Conservation (phyloP, 192 early-diverging fungal genomes). For the Backusella australiensis region DNA sequence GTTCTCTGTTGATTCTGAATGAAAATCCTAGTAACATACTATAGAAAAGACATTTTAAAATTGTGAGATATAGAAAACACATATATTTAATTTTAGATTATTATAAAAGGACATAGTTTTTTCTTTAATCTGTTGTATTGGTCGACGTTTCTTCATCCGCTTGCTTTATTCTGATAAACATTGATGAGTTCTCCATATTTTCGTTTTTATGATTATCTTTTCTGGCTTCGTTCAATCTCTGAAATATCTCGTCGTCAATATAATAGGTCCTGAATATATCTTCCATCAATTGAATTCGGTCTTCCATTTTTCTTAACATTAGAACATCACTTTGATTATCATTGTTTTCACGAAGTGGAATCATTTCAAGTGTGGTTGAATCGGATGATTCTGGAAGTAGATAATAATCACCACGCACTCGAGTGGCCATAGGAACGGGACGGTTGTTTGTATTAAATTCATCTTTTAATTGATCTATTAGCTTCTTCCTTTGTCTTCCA, state of each 20-base stretch:
- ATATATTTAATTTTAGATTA: no score
- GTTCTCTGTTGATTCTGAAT: no score
- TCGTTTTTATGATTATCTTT: background rate
- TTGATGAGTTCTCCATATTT: no score
- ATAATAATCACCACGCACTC: background rate
- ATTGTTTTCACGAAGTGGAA: background rate
- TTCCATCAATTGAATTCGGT: conserved; percentile 19
- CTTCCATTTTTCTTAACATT: conserved; percentile 6
- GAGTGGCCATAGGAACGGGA: conserved; percentile 11
- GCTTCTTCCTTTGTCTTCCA: background rate
- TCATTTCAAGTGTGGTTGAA: background rate
- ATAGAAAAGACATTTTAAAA: no score
- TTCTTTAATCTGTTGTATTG: no score
- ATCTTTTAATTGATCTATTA: background rate
- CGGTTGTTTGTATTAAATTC: background rate
- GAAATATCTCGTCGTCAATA: conserved; percentile 11
- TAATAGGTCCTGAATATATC: conserved; percentile 13
- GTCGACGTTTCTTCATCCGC: no score
- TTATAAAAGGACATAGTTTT: no score
- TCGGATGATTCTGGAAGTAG: background rate
- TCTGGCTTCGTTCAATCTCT: background rate
- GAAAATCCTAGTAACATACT: no score
- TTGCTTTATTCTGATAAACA: no score
- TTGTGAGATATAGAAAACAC: no score
- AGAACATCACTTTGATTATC: background rate